phyloP scores from a whole-genome alignment of 225 moss, liverwort and hornwort genomes.

The Climacium dendroides region DNA sequence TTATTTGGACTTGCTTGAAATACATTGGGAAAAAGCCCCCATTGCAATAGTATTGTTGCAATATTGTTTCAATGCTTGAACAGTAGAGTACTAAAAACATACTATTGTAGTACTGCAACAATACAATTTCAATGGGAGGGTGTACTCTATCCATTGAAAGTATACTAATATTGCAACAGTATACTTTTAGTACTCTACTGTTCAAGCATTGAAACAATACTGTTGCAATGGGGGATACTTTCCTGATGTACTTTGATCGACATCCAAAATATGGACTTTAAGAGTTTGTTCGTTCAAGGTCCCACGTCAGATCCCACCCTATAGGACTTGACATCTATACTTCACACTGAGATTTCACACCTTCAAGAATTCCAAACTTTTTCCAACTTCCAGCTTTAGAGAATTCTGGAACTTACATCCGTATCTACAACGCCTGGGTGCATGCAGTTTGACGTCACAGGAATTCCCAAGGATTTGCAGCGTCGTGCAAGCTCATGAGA shows the following conservation, averaged over 20 bases:
- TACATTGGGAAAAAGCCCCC: too few relatives aligned
- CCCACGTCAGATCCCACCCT: neutral
- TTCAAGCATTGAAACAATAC: too few relatives aligned
- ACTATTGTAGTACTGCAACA: too few relatives aligned
- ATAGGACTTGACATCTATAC: too few relatives aligned
- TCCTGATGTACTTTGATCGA: neutral
- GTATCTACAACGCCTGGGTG: constrained; percentile 86
- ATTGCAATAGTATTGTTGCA: too few relatives aligned
- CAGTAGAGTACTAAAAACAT: too few relatives aligned
- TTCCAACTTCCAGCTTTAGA: neutral
- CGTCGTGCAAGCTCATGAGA: constrained; percentile 71
- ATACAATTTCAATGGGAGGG: too few relatives aligned
- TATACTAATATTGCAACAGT: too few relatives aligned
- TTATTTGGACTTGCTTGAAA: neutral
- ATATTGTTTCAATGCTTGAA: too few relatives aligned
- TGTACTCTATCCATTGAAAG: too few relatives aligned
- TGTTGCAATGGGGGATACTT: too few relatives aligned
- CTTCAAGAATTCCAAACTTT: neutral
- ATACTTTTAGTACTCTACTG: too few relatives aligned
- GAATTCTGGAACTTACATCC: constrained; percentile 11
- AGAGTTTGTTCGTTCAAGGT: neutral
- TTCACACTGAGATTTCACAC: neutral
- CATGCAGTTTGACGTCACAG: constrained; percentile 71
- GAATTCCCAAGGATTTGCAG: constrained; percentile 38
- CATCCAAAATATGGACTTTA: neutral